These are phyloP conservation scores for Massariosphaeria phaeospora DNA, from an alignment of 495 filamentous ascomycete species.

Conservation along the genomic window DNA sequence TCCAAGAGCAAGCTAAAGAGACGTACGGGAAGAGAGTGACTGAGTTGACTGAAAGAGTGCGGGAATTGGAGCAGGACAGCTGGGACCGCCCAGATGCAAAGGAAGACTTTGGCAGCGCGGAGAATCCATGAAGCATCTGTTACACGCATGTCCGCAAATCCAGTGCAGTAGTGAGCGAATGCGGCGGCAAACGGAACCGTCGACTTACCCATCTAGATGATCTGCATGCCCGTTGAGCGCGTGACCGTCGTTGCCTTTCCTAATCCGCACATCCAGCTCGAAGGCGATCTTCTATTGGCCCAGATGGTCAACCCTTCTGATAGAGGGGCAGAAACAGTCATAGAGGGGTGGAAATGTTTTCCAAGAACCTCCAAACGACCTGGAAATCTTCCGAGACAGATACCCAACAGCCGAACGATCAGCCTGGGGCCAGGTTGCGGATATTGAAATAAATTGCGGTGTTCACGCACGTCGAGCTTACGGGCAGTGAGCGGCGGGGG, in stretches of 20 bases:
- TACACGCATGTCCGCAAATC: background rate
- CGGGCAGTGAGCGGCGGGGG: background rate
- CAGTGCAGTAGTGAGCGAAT: background rate
- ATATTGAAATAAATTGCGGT: constrained; percentile 18
- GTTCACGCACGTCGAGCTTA: constrained; percentile 4
- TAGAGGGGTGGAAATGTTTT: constrained; percentile 18
- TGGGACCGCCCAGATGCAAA: constrained; percentile 70
- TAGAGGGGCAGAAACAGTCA: too few species aligned
- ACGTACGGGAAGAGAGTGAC: constrained; percentile 47
- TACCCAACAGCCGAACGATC: constrained; percentile 22
- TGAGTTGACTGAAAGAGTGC: constrained; percentile 52
- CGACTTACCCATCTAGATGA: background rate
- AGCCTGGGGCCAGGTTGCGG: background rate
- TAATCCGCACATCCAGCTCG: background rate
- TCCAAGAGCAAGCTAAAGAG: constrained; percentile 60
- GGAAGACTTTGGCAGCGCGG: constrained; percentile 61
- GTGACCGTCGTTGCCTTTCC: constrained; percentile 27
- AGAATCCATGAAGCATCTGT: constrained; percentile 11
- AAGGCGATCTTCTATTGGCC: constrained; percentile 21
- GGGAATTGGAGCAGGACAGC: constrained; percentile 61
- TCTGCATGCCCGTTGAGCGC: constrained; percentile 32
- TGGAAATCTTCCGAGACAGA: constrained; percentile 18
- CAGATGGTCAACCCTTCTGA: background rate
- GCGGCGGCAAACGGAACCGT: constrained; percentile 1
- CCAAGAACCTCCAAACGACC: constrained; percentile 6